A percentile compares a stretch with the other conserved stretches of the same genome.
These are phyloP conservation scores for Gossypium stocksii DNA, from an alignment of 345 rosid genomes.

Conservation along the genomic window DNA sequence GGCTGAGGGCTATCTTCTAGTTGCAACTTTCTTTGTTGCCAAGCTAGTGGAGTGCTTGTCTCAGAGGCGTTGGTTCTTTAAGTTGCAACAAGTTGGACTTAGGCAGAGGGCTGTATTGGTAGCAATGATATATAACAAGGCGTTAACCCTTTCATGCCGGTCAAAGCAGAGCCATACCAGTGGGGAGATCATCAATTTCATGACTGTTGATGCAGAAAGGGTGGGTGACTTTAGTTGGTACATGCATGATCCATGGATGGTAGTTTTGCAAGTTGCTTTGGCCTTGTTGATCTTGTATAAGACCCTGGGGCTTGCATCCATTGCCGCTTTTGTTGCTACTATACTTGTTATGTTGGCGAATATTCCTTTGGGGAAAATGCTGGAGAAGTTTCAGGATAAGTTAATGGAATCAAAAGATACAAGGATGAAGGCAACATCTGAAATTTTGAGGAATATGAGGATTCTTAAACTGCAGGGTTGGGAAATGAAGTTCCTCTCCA, in stretches of 20 bases:
- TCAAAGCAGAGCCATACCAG: conserved; percentile 47
- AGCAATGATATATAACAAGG: conserved; percentile 49
- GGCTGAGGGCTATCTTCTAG: conserved; percentile 44
- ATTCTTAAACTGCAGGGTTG: conserved; percentile 77
- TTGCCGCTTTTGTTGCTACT: conserved; percentile 44
- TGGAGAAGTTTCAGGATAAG: conserved; percentile 48
- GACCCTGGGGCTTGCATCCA: conserved; percentile 50
- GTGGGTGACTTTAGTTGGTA: conserved; percentile 45
- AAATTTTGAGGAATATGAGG: conserved; percentile 62
- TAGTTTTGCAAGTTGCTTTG: conserved; percentile 23
- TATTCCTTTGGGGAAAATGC: conserved; percentile 45
- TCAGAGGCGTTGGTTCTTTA: conserved; percentile 50
- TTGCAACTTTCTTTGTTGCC: conserved; percentile 36
- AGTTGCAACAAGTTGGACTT: conserved; percentile 35
- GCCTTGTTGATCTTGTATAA: conserved; percentile 46
- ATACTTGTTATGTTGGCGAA: conserved; percentile 42
- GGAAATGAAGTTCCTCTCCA: conserved; percentile 57
- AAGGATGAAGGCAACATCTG: conserved; percentile 58
- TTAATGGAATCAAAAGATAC: conserved; percentile 59
- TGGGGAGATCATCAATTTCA: conserved; percentile 63
- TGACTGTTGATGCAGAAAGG: conserved; percentile 56
- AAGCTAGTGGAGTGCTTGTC: conserved; percentile 55
- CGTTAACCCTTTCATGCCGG: conserved; percentile 42
- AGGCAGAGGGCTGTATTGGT: conserved; percentile 43
- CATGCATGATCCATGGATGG: conserved; percentile 55